Evolutionary conservation across 257 asterid genomes (phyloP), one percentile per base, ranked within the genome.

Genomic region (Ilex asprella): DNA sequence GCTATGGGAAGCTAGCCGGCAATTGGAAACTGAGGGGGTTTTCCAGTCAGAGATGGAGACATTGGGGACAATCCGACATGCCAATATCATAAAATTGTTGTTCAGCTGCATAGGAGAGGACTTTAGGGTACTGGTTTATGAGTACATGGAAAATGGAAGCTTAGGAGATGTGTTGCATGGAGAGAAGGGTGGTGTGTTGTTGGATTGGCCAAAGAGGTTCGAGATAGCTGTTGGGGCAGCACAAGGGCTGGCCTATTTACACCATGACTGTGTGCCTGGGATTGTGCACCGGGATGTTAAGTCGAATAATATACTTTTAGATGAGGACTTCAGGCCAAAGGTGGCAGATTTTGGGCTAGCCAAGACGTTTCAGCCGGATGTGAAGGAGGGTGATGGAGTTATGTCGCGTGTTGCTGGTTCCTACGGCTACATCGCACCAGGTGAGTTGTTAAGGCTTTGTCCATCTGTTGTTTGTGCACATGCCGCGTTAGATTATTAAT

Each of bases 301-400:
- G 59, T 78, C 80, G 39, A 71, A 71, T 62, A 78, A 78, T 75
- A 71, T 78, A 30, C 60, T 78, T 61, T 60, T 78, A 60, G 84
- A 78, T 14, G 76, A 64, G 55, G 81, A 69, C 31, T 78, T 71
- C 29, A 52, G 31, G 53, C 81, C 84, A 13, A 75, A 75, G 30
- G 81, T 78, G n/a, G 93, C 97, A 9, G 97, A 89, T 74, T 89
- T 89, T 69, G 97, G 97, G 14, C 67, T 89, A 72, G 94, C 97
- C 12, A 89, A 78, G 78, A 70, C 59, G 21, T 58, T 89, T 75
- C 72, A 67, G 13, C 78, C 29, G 16, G 78, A 79, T 27, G 30
- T 58, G 1, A 70, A 69, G 2, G 78, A 50, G 49, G 75, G 77
- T 9, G 89, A 76, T 31, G 85, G 77, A 61, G 80, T 65, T 60